Evolutionary conservation across 192 early-diverging fungal genomes (phyloP).

Genomic region (Coemansia sp.): DNA sequence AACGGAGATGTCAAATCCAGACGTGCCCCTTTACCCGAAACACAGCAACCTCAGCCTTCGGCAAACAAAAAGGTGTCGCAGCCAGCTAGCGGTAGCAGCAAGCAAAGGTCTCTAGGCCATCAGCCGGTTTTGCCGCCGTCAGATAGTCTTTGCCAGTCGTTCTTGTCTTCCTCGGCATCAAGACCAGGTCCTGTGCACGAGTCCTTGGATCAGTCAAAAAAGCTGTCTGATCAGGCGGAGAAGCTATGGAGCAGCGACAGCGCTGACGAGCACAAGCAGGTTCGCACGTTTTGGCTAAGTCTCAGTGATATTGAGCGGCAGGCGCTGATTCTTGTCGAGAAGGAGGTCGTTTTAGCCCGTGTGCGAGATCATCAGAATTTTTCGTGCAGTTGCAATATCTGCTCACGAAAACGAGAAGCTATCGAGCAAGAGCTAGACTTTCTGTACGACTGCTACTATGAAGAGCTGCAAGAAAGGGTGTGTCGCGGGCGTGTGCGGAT

Average conservation of each 20-base stretch:
- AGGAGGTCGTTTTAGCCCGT: conserved; percentile 36
- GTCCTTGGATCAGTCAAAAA: neutral
- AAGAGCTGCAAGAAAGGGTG: conserved; percentile 37
- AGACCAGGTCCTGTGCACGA: neutral
- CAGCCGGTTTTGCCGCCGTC: neutral
- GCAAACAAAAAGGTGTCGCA: neutral
- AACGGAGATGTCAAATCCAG: neutral
- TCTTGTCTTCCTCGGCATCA: neutral
- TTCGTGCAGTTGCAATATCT: conserved; percentile 49
- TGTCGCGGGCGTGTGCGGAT: conserved; percentile 30
- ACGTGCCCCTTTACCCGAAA: neutral
- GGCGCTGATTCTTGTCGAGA: conserved; percentile 34
- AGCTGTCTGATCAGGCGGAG: neutral
- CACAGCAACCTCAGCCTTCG: neutral
- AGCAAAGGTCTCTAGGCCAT: neutral
- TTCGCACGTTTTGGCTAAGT: conserved; percentile 44
- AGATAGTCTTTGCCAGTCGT: neutral
- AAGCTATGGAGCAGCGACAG: conserved; percentile 30
- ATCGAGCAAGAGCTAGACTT: conserved; percentile 48
- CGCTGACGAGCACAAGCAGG: conserved; percentile 28
- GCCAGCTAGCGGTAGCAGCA: neutral
- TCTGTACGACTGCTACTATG: conserved; percentile 47
- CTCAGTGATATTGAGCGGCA: conserved; percentile 35
- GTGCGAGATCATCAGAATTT: conserved; percentile 53
- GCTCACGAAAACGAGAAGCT: conserved; percentile 48